Percentiles rank a stretch among this genome's conserved stretches.
Evolutionary conservation across 2,329 filamentous ascomycete genomes (phyloP).

Genomic region (Cladophialophora psammophila): DNA sequence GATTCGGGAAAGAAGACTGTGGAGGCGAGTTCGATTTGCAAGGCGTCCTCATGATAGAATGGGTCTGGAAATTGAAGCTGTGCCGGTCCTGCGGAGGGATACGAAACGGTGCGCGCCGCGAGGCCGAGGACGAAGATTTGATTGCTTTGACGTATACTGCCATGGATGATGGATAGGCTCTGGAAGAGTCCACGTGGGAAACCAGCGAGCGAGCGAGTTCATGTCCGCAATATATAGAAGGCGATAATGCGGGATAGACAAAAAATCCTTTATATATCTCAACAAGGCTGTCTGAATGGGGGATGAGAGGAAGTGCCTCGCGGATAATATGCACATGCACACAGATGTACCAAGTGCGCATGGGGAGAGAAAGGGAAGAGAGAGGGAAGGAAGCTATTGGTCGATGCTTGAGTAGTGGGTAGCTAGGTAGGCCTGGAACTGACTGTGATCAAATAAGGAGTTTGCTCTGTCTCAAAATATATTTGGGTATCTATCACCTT

Average conservation of each 20-base stretch:
- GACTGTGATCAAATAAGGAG: too few species aligned
- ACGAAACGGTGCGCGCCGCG: not conserved
- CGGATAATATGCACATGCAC: too few species aligned
- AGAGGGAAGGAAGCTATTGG: too few species aligned
- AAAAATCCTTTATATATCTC: not conserved
- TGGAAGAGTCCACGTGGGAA: not conserved
- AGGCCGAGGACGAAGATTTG: not conserved
- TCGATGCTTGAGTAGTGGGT: too few species aligned
- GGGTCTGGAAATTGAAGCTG: not conserved
- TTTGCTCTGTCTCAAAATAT: too few species aligned
- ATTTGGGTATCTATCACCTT: too few species aligned
- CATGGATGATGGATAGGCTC: not conserved
- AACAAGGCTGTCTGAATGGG: not conserved
- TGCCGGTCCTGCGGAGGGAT: not conserved
- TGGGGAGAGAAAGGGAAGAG: too few species aligned
- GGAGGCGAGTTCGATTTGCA: not conserved
- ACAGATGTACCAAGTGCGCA: too few species aligned
- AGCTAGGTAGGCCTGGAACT: too few species aligned
- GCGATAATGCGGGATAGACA: not conserved
- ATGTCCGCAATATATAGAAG: not conserved
- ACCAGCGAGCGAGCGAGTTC: not conserved
- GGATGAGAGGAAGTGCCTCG: too few species aligned
- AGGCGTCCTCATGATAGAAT: not conserved
- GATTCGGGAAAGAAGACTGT: not conserved
- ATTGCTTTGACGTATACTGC: not conserved